These are phyloP conservation scores for Phytophthora tubulina DNA, from an alignment of 352 stramenopile species.

Conservation along the genomic window DNA sequence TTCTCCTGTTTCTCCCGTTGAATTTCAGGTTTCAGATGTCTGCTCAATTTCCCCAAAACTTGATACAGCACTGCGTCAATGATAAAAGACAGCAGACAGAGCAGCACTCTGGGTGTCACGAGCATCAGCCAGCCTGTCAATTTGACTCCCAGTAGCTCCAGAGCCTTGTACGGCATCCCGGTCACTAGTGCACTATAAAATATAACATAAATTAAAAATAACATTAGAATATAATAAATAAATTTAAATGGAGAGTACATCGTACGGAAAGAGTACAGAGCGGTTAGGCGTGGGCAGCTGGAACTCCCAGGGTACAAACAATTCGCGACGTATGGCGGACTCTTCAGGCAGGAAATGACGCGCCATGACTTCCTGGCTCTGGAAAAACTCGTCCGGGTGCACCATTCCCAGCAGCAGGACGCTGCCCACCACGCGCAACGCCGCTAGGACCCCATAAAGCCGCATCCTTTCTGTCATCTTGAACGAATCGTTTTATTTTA, in stretches of 20 bases:
- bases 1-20: conserved; percentile 37
- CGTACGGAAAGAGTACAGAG: conserved; percentile 81
- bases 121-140: conserved; percentile 60
- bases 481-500: conserved; percentile 4
- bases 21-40: conserved; percentile 25
- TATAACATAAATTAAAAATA: conserved; percentile 11
- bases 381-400: conserved; percentile 90
- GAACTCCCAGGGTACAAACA: conserved; percentile 85
- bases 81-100: conserved; percentile 69
- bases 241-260: not conserved
- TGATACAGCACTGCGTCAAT: conserved; percentile 62
- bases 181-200: conserved; percentile 56
- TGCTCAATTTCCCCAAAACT: conserved; percentile 47
- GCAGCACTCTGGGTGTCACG: conserved; percentile 61
- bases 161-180: conserved; percentile 58
- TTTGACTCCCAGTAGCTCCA: conserved; percentile 50
- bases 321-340: conserved; percentile 33
- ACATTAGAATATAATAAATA: conserved; percentile 6
- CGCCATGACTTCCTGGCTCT: conserved; percentile 88
- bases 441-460: conserved; percentile 49
- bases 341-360: conserved; percentile 47
- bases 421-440: conserved; percentile 48
- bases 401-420: conserved; percentile 66
- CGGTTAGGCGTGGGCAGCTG: conserved; percentile 67
- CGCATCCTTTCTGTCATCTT: not conserved